These are phyloP conservation scores for Pulveroboletus sp. DNA, from an alignment of 768 basidiomycete genomes.

Conservation along the genomic window DNA sequence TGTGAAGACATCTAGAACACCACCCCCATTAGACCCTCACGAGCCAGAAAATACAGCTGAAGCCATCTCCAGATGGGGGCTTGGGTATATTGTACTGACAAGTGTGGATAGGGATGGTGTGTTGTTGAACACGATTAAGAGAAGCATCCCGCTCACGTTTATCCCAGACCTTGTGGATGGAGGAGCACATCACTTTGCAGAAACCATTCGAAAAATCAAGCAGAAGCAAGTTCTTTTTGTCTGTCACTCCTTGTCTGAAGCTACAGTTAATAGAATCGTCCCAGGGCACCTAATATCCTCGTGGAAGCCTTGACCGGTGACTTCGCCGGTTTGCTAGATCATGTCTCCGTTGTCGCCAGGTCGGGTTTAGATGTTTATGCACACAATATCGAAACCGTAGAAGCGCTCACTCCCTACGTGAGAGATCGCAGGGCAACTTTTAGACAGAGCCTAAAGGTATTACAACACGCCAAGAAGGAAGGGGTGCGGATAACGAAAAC, in stretches of 20 bases:
- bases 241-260: neutral
- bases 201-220: slow-evolving; percentile 93
- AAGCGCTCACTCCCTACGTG: slow-evolving; percentile 89
- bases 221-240: slow-evolving; percentile 61
- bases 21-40: slow-evolving; percentile 89
- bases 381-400: slow-evolving; percentile 96
- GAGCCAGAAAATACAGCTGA: slow-evolving; percentile 99
- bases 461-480: slow-evolving; percentile 77
- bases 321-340: slow-evolving; percentile 73
- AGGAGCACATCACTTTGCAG: slow-evolving; percentile 90
- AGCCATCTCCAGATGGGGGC: slow-evolving; percentile 95
- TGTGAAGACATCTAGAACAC: slow-evolving; percentile 86
- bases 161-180: slow-evolving; percentile 84
- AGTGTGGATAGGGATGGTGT: slow-evolving; percentile 95
- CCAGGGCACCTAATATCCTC: slow-evolving; percentile 88
- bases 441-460: slow-evolving; percentile 74
- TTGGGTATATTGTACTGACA: slow-evolving; percentile 96
- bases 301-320: slow-evolving; percentile 97
- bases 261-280: neutral
- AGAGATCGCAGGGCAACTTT: slow-evolving; percentile 93
- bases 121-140: slow-evolving; percentile 18
- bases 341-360: slow-evolving; percentile 77
- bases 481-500: slow-evolving; percentile 93
- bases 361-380: slow-evolving; percentile 98
- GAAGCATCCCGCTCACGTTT: slow-evolving; percentile 1